Conservation (phyloP, 345 rosid genomes). For the Orychophragmus violaceus region DNA sequence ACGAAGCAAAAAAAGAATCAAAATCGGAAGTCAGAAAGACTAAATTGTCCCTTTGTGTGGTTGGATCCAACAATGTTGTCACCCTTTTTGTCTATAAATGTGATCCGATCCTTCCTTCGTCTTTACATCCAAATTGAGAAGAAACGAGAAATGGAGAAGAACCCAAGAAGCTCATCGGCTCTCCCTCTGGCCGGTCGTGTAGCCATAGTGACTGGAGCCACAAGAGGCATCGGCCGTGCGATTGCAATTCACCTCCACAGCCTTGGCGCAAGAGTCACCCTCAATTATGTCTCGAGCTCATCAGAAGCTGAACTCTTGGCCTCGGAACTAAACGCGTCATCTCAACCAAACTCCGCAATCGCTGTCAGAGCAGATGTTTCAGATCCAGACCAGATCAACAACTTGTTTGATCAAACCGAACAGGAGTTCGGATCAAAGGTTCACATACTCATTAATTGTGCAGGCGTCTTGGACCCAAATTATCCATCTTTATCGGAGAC, state of each 20-base stretch:
- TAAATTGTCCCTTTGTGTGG: background rate
- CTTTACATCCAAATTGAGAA: background rate
- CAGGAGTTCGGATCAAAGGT: slow-evolving; percentile 41
- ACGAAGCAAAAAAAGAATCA: background rate
- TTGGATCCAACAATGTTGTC: background rate
- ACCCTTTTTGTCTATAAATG: background rate
- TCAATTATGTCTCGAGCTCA: slow-evolving; percentile 56
- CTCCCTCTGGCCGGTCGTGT: slow-evolving; percentile 46
- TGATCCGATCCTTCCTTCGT: background rate
- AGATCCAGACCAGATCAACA: slow-evolving; percentile 54
- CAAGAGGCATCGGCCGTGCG: slow-evolving; percentile 62
- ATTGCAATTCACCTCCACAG: slow-evolving; percentile 51
- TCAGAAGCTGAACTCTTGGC: slow-evolving; percentile 45
- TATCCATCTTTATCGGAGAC: slow-evolving; percentile 50
- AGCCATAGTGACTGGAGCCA: slow-evolving; percentile 67
- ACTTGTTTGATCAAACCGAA: slow-evolving; percentile 54
- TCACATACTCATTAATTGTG: slow-evolving; percentile 52
- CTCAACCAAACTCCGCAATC: slow-evolving; percentile 32
- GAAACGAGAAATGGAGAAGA: slow-evolving; percentile 13
- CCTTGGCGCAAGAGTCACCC: slow-evolving; percentile 51
- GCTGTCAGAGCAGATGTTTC: slow-evolving; percentile 52
- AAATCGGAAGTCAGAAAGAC: background rate
- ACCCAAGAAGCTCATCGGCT: slow-evolving; percentile 7
- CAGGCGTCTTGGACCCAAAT: slow-evolving; percentile 49
- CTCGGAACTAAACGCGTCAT: slow-evolving; percentile 39